Evolutionary conservation across 2,329 filamentous ascomycete genomes (phyloP), one percentile per base, ranked within the genome.

Genomic region (Penicillium oxalicum): DNA sequence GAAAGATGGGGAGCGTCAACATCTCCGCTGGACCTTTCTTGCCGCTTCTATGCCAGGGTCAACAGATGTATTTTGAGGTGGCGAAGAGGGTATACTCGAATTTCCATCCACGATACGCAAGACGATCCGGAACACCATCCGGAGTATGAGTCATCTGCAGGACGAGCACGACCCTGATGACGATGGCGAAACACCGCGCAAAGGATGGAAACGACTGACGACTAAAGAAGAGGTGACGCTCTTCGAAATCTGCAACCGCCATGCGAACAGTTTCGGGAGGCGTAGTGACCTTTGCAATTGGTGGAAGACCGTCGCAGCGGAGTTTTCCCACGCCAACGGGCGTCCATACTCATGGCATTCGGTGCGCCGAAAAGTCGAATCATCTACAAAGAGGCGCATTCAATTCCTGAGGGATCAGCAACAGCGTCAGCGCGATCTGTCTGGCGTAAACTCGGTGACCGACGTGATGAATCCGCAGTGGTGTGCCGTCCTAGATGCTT

Each of bases 291-390:
- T 71, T 4, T 72, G 69, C 50, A 68, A 71, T 44, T 72, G 69
- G 69, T 72, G 69, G 69, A 63, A 61, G 54, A 67, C 56, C 3
- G 59, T 72, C 11, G 67, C 69, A 5, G 55, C 55, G 26, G 69
- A 71, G 44, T 72, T 72, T 48, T 68, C 64, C 5, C 58, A 54
- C 9, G 60, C 63, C 26, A 62, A 70, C 40, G 68, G 67, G 5
- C 65, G 69, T 41, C 68, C 68, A 8, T 71, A 71, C 50, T 70
- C 67, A 24, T 72, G 69, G 69, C 68, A 72, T 40, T 71, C 68
- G 13, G 69, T 72, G 26, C 68, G 69, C 12, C 62, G 69, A 27
- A 71, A 70, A 50, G 69, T 72, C 13, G 69, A 71, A 51, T 41
- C 66, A 25, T 66, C 70, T 5, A 70, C 69, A 18, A 70, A 70